Conservation (phyloP, 495 filamentous ascomycete species). For the Aspergillus panamensis region DNA sequence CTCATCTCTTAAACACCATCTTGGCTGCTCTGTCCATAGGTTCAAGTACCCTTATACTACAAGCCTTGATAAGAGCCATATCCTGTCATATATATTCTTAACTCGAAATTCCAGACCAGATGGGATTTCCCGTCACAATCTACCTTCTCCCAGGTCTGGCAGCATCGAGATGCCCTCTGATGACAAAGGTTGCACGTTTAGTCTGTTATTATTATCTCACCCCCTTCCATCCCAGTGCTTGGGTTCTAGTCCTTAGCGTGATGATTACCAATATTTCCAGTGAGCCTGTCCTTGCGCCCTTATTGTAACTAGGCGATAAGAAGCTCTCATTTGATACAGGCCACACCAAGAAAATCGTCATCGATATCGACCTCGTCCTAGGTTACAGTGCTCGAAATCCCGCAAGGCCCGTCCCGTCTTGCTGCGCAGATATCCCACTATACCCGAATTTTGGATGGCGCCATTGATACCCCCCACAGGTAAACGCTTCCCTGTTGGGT, state of each 20-base stretch:
- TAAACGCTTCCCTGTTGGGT: too few species aligned
- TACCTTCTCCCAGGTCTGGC: constrained; percentile 53
- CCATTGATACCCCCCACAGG: too few species aligned
- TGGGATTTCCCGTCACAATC: constrained; percentile 49
- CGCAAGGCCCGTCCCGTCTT: constrained; percentile 56
- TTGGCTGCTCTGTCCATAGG: too few species aligned
- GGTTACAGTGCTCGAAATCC: constrained; percentile 51
- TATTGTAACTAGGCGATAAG: background rate
- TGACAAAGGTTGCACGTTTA: constrained; percentile 43
- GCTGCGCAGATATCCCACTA: too few species aligned
- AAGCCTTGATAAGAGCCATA: too few species aligned
- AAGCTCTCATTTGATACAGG: constrained; percentile 22
- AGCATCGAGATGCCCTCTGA: constrained; percentile 46
- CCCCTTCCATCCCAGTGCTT: constrained; percentile 56
- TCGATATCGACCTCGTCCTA: constrained; percentile 54
- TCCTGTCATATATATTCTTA: too few species aligned
- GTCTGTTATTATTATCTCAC: constrained; percentile 58
- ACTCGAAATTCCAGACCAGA: constrained; percentile 52
- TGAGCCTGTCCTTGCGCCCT: constrained; percentile 5
- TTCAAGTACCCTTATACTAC: too few species aligned
- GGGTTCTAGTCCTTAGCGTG: constrained; percentile 55
- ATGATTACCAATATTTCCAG: constrained; percentile 53
- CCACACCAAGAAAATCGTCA: constrained; percentile 60
- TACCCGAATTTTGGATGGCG: too few species aligned
- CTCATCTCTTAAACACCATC: too few species aligned